Percentiles rank a stretch among this genome's conserved stretches.
Evolutionary conservation across 2,329 filamentous ascomycete species (phyloP).

Genomic region (Lachnellula suecica): DNA sequence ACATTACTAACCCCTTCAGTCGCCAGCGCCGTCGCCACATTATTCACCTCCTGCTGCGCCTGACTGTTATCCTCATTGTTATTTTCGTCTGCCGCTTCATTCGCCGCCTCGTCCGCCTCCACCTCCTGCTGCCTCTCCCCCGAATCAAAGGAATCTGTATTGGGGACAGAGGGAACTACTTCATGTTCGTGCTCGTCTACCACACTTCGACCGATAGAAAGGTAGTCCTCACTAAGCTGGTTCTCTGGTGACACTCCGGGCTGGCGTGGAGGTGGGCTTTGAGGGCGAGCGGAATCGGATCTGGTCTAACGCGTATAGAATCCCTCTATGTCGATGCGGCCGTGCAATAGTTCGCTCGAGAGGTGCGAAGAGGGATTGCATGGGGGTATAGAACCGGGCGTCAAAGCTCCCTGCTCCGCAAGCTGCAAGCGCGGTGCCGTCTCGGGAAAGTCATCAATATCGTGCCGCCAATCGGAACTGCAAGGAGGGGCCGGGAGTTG

Average conservation of each 20-base stretch:
- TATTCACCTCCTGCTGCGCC: conserved; percentile 10
- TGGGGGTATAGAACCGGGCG: conserved; percentile 5
- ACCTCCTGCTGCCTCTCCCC: conserved; percentile 8
- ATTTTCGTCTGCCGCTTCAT: too few species aligned
- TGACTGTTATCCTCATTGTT: conserved; percentile 3
- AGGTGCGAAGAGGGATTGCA: conserved; percentile 1
- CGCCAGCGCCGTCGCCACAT: conserved; percentile 10
- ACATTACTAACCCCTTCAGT: conserved; percentile 11
- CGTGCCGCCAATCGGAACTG: conserved; percentile 16
- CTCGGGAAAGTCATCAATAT: conserved; percentile 23
- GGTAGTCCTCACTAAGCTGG: conserved; percentile 13
- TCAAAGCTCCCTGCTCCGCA: conserved; percentile 14
- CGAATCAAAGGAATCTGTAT: conserved; percentile 6
- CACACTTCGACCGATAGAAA: conserved; percentile 13
- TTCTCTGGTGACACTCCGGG: conserved; percentile 14
- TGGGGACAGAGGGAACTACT: conserved; percentile 9
- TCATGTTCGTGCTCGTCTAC: conserved; percentile 15
- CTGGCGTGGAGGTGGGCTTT: conserved; percentile 9
- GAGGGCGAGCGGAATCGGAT: conserved; percentile 17
- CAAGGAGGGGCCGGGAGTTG: conserved; percentile 13
- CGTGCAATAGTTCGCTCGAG: conserved; percentile 16
- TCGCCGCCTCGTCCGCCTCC: conserved; percentile 9
- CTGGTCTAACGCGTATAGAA: too few species aligned
- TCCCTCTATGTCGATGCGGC: too few species aligned
- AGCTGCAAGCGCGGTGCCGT: conserved; percentile 12